phyloP scores from a whole-genome alignment of 306 rosid species.

The Cucumis melo region DNA sequence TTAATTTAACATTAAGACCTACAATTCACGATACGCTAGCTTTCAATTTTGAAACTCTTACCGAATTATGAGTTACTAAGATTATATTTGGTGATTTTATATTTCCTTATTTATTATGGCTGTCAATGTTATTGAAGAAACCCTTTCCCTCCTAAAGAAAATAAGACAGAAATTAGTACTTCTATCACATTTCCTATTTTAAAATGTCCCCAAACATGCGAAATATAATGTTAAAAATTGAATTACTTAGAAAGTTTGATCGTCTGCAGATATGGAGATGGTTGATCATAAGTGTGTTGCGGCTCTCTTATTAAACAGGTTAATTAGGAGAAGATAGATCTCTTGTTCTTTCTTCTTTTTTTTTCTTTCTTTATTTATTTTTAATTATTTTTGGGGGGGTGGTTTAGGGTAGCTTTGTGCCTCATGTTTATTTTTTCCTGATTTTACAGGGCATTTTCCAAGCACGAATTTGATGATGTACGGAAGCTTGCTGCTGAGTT shows the following conservation, averaged over 20 bases:
- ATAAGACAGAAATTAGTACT: too few species aligned
- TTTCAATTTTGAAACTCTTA: too few species aligned
- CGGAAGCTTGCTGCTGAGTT: constrained; percentile 87
- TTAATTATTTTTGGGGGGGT: not conserved
- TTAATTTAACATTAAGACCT: too few species aligned
- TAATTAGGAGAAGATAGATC: constrained; percentile 7
- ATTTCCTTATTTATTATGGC: too few species aligned
- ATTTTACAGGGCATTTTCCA: constrained; percentile 50
- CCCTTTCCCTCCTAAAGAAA: too few species aligned
- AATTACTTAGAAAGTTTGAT: constrained; percentile 17
- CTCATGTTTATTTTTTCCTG: not conserved
- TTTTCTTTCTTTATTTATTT: too few species aligned
- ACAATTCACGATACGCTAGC: too few species aligned
- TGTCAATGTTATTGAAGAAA: too few species aligned
- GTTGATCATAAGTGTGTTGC: constrained; percentile 32
- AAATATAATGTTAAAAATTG: not conserved
- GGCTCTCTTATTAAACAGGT: constrained; percentile 55
- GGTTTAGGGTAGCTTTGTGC: not conserved
- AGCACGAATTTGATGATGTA: constrained; percentile 74
- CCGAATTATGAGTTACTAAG: not conserved
- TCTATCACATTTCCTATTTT: not conserved
- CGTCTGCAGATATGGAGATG: constrained; percentile 20
- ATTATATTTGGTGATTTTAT: too few species aligned
- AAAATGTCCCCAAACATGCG: not conserved
- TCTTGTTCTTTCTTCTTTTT: not conserved